Base-by-base conservation (phyloP, 805 yeast genomes). In the Kodamaea kaohsiungensis region DNA sequence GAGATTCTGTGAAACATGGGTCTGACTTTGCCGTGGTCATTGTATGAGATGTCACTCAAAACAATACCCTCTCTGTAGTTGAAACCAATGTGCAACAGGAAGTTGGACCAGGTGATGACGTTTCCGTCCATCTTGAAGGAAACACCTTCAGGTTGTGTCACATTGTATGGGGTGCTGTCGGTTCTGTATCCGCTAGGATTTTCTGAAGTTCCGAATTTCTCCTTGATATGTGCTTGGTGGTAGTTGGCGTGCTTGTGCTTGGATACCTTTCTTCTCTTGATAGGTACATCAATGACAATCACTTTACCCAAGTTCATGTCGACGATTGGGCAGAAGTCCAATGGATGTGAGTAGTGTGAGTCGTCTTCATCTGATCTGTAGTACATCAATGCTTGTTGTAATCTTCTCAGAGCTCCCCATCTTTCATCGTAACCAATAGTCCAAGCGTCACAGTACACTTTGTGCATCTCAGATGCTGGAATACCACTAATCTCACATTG, bases 11-110 rank as follows among this genome's bases (percentile, higher is more conserved):
- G 91, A 81, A 88, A 88, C 52, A 88, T 70, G 42, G 92, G 87
- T 70, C 91, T 78, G 48, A 77, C 84, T 46, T 82, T 80, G 52
- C 91, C 92, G 61, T 86, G 89, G 67, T 88, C 93, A 64, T 87
- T 86, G 79, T 84, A 88, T 38, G 81, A 71, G 65, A 88, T 79
- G 70, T 88, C 91, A 61, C 86, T 82, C 59, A 88, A 78, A 30
- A 88, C 93, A 67, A 88, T 85, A 59, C 95, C 95, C 71, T 88
- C 95, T 75, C 93, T 82, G 76, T 87, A 86, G 77, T 88, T 88
- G 82, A 88, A 88, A 39, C 95, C 95, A 68, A 88, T 76, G 71
- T 88, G 93, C 76, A 88, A 78, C 58, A 82, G 78, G 78, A 83
- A 88, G 75, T 88, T 88, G 59, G 87, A 84, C 95, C 95, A 88